Percentiles rank a stretch among this genome's conserved stretches.
Evolutionary conservation across 805 yeast species (phyloP).

Genomic region (Cyberlindnera subsufficiens): DNA sequence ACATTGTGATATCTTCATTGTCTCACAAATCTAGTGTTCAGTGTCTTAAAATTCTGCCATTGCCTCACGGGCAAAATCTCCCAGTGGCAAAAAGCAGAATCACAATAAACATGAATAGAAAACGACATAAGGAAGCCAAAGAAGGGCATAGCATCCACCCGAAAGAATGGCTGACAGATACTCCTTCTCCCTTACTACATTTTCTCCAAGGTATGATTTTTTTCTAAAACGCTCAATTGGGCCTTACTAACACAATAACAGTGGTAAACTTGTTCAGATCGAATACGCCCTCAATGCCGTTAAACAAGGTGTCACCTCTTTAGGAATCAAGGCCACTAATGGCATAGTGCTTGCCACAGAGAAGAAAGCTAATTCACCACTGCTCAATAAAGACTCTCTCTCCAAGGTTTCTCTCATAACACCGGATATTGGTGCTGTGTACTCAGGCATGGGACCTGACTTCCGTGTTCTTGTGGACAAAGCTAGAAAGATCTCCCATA

Average conservation of each 20-base stretch:
- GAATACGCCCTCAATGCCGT: conserved; percentile 97
- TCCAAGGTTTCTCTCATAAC: conserved; percentile 79
- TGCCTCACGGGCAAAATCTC: background rate
- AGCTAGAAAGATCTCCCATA: conserved; percentile 89
- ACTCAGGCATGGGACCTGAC: conserved; percentile 99
- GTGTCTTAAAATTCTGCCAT: background rate
- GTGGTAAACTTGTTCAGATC: conserved; percentile 96
- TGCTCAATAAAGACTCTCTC: conserved; percentile 68
- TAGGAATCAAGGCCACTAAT: conserved; percentile 91
- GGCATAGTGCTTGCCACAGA: conserved; percentile 97
- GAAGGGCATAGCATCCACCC: background rate
- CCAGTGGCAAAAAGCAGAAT: background rate
- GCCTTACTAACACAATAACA: conserved; percentile 22
- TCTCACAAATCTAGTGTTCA: too few relatives aligned
- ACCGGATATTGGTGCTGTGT: conserved; percentile 94
- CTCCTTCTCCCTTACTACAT: conserved; percentile 94
- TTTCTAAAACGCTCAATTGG: background rate
- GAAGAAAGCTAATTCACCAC: conserved; percentile 75
- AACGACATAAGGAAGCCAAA: background rate
- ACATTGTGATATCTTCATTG: too few relatives aligned
- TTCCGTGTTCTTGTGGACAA: conserved; percentile 90
- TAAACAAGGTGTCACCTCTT: conserved; percentile 94
- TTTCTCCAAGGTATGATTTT: conserved; percentile 74
- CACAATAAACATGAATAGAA: background rate
- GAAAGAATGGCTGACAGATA: conserved; percentile 91